Conservation (phyloP, 1,284 basidiomycete species). For the Sporisorium reilianum region DNA sequence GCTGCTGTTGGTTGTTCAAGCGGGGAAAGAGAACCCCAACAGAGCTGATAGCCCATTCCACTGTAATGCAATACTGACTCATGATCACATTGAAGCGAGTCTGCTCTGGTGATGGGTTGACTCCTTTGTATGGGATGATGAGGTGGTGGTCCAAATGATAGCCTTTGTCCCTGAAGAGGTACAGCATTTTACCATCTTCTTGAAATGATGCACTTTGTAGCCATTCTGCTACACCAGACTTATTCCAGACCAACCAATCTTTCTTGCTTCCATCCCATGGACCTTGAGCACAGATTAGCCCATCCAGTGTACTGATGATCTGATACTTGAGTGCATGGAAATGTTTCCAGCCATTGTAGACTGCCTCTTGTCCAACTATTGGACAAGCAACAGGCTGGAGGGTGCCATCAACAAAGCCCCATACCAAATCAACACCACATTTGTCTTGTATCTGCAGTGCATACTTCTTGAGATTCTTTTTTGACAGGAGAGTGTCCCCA, state of each 20-base stretch:
- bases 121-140: slow-evolving; percentile 4
- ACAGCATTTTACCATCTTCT: not conserved
- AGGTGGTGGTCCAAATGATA: slow-evolving; percentile 1
- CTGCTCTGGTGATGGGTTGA: not conserved
- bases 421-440: slow-evolving; percentile 1
- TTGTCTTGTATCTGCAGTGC: not conserved
- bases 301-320: slow-evolving; percentile 6
- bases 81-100: slow-evolving; percentile 5
- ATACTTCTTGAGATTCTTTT: not conserved
- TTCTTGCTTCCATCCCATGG: slow-evolving; percentile 9
- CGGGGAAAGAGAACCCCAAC: not conserved
- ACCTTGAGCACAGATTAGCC: slow-evolving; percentile 1
- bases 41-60: slow-evolving; percentile 3
- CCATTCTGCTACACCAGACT: not conserved
- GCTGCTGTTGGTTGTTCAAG: slow-evolving; percentile 4
- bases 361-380: not conserved
- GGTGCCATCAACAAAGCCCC: slow-evolving; percentile 9
- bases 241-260: slow-evolving; percentile 4
- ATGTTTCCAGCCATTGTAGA: slow-evolving; percentile 7
- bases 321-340: slow-evolving; percentile 8
- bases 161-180: slow-evolving; percentile 3
- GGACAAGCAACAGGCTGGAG: not conserved
- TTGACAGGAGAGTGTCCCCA: not conserved
- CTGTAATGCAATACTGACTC: slow-evolving; percentile 8
- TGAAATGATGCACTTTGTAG: not conserved